Evolutionary conservation across 352 stramenopile genomes (phyloP).

Genomic region (Phytophthora lateralis): DNA sequence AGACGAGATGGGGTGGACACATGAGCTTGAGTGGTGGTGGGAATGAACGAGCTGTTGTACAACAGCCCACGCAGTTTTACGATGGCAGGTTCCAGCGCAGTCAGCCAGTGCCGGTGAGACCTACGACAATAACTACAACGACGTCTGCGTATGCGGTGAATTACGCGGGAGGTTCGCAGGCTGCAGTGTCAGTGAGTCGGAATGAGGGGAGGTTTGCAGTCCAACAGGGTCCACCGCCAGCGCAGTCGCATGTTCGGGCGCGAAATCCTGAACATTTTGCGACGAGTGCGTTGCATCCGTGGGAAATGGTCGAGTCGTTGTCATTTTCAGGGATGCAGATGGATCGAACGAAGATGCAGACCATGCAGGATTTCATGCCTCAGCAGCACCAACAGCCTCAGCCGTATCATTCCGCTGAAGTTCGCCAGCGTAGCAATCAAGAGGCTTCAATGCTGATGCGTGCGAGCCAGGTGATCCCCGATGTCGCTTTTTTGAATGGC

Average conservation of each 20-base stretch:
- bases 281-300: constrained; percentile 6
- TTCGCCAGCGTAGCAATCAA: constrained; percentile 4
- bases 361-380: constrained; percentile 3
- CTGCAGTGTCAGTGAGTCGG: constrained; percentile 3
- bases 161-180: constrained; percentile 2
- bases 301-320: constrained; percentile 9
- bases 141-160: constrained; percentile 4
- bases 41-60: not conserved
- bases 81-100: not conserved
- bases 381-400: constrained; percentile 18
- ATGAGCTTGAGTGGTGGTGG: constrained; percentile 1
- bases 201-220: constrained; percentile 16
- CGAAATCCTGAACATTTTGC: constrained; percentile 6
- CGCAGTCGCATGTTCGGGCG: constrained; percentile 21
- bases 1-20: constrained; percentile 7
- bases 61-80: constrained; percentile 2
- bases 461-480: constrained; percentile 1
- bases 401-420: constrained; percentile 9
- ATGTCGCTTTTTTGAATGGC: constrained; percentile 22
- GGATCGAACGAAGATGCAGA: constrained; percentile 12
- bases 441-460: not conserved
- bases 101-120: constrained; percentile 6
- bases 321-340: constrained; percentile 6
- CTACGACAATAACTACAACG: not conserved
- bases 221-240: constrained; percentile 9